Base-by-base conservation (phyloP, 768 basidiomycete genomes). In the Tremella yokohamensis region DNA sequence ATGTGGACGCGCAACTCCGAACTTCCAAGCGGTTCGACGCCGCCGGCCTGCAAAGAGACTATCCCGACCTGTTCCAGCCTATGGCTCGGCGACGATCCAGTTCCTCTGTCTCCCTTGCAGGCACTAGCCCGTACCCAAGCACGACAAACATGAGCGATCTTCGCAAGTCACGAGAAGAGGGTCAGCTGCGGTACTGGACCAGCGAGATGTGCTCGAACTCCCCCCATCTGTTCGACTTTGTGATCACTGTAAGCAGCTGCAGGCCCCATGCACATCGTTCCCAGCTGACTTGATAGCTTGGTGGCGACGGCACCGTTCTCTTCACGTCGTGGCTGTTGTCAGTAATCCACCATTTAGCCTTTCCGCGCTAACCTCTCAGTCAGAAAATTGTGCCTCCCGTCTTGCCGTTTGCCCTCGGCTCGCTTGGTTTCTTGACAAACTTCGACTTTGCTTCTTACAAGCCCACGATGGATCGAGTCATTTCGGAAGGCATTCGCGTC, bases 371-470 rank as follows among this genome's bases (percentile, higher is more conserved):
- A 34, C 53, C 7, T 4, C 29, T 19, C 3, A 68, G 63, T 80
- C 96, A 99, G 76, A 85, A 86, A 53, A 90, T 99, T 69, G 96
- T 98, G 15, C 96, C 96, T n/a, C 96, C 96, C 12, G 91, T 98
- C 38, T 86, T 99, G 13, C 86, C 96, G 0, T 99, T 99, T 75
- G 93, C 96, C 1, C 83, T 99, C 24, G 96, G 96, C 44, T 97
- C 94, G 3, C 84, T 99, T 26, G 96, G 96, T 20, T 99, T 99
- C 80, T 84, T 99, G 56, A 98, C 96, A 57, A 96, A 94, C 76
- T 98, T 98, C 67, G 93, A 98, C 79, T 98, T 94, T 70, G 82
- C 84, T 22, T 85, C 92, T 72, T 87, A 93, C 78, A 83, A 85
- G 69, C 78, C 83, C 6, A 91, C 92, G 40, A 87, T 99, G 83